phyloP scores from a whole-genome alignment of 306 rosid species.

The Bauhinia variegata region DNA sequence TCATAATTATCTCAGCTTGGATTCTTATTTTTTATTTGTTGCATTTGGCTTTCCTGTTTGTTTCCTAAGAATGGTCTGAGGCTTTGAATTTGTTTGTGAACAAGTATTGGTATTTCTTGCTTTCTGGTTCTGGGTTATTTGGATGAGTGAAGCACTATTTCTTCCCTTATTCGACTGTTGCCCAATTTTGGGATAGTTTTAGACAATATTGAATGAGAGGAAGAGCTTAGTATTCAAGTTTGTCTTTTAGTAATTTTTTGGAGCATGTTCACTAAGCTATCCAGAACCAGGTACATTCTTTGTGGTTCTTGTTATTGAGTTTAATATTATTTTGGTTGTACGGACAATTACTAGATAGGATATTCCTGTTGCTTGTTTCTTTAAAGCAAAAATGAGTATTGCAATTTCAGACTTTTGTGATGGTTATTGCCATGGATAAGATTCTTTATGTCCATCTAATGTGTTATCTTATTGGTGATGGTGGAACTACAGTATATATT shows the following conservation, averaged over 20 bases:
- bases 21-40: too few species aligned
- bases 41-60: too few species aligned
- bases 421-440: not conserved
- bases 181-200: too few species aligned
- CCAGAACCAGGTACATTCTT: conserved; percentile 12
- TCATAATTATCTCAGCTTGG: too few species aligned
- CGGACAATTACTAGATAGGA: conserved; percentile 20
- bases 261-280: conserved; percentile 23
- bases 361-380: not conserved
- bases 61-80: too few species aligned
- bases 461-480: too few species aligned
- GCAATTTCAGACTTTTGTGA: not conserved
- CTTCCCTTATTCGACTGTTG: too few species aligned
- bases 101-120: too few species aligned
- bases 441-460: not conserved
- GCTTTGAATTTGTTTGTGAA: too few species aligned
- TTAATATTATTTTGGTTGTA: conserved; percentile 22
- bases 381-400: not conserved
- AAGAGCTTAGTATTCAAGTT: conserved; percentile 24
- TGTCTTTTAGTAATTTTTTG: not conserved
- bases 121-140: too few species aligned
- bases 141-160: too few species aligned
- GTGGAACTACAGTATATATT: too few species aligned
- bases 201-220: conserved; percentile 30
- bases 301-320: conserved; percentile 16